Conservation (phyloP, 2,329 filamentous ascomycete genomes). For the Ilyonectria sp. region DNA sequence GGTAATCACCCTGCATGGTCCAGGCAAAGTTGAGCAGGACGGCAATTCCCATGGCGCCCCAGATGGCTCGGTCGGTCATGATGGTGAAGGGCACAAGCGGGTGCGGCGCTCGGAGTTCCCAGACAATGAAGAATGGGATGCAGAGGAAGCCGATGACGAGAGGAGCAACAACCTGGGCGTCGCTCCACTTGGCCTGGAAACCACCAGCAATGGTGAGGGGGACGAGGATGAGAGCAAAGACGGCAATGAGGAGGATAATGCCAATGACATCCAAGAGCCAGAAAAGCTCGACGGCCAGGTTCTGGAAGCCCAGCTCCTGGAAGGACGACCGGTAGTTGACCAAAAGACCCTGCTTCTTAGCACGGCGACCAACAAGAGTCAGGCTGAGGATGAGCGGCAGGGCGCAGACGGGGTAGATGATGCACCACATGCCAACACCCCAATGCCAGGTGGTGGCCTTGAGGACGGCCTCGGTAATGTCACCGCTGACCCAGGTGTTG, state of each 20-base stretch:
- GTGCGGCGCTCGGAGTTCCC: conserved; percentile 63
- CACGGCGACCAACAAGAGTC: conserved; percentile 65
- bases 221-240: conserved; percentile 62
- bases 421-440: conserved; percentile 76
- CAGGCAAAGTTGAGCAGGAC: conserved; percentile 70
- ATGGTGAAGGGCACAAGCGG: conserved; percentile 73
- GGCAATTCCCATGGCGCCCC: conserved; percentile 74
- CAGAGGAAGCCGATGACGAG: conserved; percentile 62
- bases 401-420: conserved; percentile 73
- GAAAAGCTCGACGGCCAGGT: conserved; percentile 58
- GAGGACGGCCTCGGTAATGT: conserved; percentile 67
- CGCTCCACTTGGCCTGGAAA: conserved; percentile 55
- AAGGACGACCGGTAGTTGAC: conserved; percentile 53
- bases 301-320: conserved; percentile 50
- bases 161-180: conserved; percentile 59
- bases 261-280: conserved; percentile 63
- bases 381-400: conserved; percentile 70
- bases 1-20: conserved; percentile 75
- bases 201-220: conserved; percentile 64
- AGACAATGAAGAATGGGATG: conserved; percentile 66
- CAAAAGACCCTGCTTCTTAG: conserved; percentile 65
- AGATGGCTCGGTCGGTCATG: conserved; percentile 75
- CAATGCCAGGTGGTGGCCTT: conserved; percentile 68
- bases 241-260: conserved; percentile 62
- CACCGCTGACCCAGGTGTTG: conserved; percentile 76